phyloP scores from a whole-genome alignment of 352 stramenopile species.

The Pythium myriotylum region DNA sequence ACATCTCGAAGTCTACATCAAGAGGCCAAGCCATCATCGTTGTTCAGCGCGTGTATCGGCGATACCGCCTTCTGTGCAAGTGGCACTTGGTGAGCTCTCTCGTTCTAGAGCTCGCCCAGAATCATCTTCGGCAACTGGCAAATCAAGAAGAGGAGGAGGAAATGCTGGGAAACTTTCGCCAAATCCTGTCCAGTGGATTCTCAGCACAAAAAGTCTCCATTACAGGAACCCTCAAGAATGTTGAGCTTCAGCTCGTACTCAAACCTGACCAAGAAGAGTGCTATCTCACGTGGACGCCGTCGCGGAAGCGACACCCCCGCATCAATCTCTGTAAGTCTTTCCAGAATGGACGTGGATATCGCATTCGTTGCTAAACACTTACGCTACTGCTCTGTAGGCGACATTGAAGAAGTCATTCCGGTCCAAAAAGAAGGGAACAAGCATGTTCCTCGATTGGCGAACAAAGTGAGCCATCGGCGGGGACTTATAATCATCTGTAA shows the following conservation, averaged over 20 bases:
- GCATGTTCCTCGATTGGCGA: slow-evolving; percentile 46
- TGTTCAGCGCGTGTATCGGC: slow-evolving; percentile 39
- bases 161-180: slow-evolving; percentile 52
- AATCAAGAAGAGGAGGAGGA: slow-evolving; percentile 40
- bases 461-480: slow-evolving; percentile 65
- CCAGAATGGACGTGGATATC: not conserved
- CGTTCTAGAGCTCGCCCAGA: slow-evolving; percentile 48
- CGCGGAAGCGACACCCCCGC: slow-evolving; percentile 61
- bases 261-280: slow-evolving; percentile 48
- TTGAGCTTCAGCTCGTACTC: slow-evolving; percentile 58
- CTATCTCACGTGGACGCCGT: slow-evolving; percentile 77
- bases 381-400: slow-evolving; percentile 38
- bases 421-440: slow-evolving; percentile 57
- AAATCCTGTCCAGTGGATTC: slow-evolving; percentile 54
- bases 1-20: not conserved
- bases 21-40: slow-evolving; percentile 18
- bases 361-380: not conserved
- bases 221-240: slow-evolving; percentile 61
- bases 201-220: slow-evolving; percentile 76
- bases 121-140: slow-evolving; percentile 28
- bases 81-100: slow-evolving; percentile 43
- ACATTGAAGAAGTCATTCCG: slow-evolving; percentile 59
- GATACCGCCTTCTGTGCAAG: slow-evolving; percentile 40
- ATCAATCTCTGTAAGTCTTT: slow-evolving; percentile 59
- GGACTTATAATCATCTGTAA: slow-evolving; percentile 71